Conservation (phyloP, 352 stramenopile species). For the Globisporangium takayamanum region DNA sequence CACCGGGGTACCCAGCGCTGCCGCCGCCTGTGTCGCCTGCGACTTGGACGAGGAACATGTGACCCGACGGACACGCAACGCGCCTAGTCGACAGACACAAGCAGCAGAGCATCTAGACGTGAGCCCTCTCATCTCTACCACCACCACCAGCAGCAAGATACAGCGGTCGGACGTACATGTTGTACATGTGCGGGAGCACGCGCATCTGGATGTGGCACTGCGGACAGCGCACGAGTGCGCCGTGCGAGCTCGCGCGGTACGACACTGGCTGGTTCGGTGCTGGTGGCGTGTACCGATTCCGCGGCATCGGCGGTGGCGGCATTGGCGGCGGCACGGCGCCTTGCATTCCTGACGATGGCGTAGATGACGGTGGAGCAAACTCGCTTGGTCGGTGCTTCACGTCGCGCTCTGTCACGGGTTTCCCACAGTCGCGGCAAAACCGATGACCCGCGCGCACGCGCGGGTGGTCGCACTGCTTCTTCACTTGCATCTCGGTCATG, state of each 20-base stretch:
- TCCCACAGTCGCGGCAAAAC: slow-evolving; percentile 76
- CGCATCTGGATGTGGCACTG: slow-evolving; percentile 86
- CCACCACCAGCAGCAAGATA: not conserved
- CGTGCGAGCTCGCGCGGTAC: slow-evolving; percentile 74
- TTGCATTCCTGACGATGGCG: not conserved
- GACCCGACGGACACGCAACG: slow-evolving; percentile 72
- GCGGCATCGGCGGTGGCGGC: slow-evolving; percentile 2
- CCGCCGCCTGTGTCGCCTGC: slow-evolving; percentile 28
- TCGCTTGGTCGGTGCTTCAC: slow-evolving; percentile 60
- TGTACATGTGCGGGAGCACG: slow-evolving; percentile 85
- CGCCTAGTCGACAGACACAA: slow-evolving; percentile 29
- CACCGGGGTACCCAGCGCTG: slow-evolving; percentile 6
- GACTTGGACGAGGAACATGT: slow-evolving; percentile 86
- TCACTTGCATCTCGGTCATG: slow-evolving; percentile 79
- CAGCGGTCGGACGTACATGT: slow-evolving; percentile 53
- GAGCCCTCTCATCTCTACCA: slow-evolving; percentile 2
- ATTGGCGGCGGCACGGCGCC: not conserved
- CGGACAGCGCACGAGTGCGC: slow-evolving; percentile 77
- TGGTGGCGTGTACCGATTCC: not conserved
- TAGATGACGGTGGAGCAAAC: not conserved
- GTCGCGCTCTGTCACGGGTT: slow-evolving; percentile 46
- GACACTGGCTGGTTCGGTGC: slow-evolving; percentile 43
- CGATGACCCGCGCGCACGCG: slow-evolving; percentile 71
- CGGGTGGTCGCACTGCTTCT: slow-evolving; percentile 80
- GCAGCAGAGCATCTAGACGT: not conserved